Base-by-base conservation (phyloP, 2,329 filamentous ascomycete genomes). In the Colletotrichum abscissum region DNA sequence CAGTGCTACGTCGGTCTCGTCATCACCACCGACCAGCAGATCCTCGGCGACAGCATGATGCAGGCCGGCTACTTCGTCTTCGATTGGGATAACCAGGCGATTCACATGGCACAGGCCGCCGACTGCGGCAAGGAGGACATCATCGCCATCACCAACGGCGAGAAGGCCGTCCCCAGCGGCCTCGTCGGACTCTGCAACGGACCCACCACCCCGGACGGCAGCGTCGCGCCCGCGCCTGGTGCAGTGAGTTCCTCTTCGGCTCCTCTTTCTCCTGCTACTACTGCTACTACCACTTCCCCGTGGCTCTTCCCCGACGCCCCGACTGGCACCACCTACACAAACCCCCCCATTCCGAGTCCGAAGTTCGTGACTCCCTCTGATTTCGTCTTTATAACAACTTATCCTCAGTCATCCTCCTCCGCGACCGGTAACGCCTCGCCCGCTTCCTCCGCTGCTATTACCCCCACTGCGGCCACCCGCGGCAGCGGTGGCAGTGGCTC, bases 21-120 rank as follows among this genome's bases (percentile, higher is more conserved):
- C n/a, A 46, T 80, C 7, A 83, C 82, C 5, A 79, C 77, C n/a
- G 82, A 82, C 46, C 83, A 85, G 78, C 84, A 85, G 75, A 84
- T 86, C 16, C 79, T 86, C 12, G 84, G 84, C 19, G 84, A 86
- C 75, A 81, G 82, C 28, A 81, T 86, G 7, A 77, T 86, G 46
- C 79, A 84, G 0, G 84, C 85, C 0, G 85, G 84, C 6, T 86
- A 86, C 76, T 86, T 86, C 68, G 82, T 86, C 16, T 86, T 85
- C 58, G 84, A 86, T 74, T 85, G 84, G 82, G 84, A 86, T 63
- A 86, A 86, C 60, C 49, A 81, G 75, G 75, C 79, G 69, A 78
- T 86, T 9, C 84, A 86, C 73, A 75, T 86, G 28, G 84, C 81
- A 0, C 84, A 85, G 76, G 83, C 84, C 1, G 82, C 82, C 38